Base-by-base conservation (phyloP, 2,329 filamentous ascomycete species). In the Nectriaceae sp. region DNA sequence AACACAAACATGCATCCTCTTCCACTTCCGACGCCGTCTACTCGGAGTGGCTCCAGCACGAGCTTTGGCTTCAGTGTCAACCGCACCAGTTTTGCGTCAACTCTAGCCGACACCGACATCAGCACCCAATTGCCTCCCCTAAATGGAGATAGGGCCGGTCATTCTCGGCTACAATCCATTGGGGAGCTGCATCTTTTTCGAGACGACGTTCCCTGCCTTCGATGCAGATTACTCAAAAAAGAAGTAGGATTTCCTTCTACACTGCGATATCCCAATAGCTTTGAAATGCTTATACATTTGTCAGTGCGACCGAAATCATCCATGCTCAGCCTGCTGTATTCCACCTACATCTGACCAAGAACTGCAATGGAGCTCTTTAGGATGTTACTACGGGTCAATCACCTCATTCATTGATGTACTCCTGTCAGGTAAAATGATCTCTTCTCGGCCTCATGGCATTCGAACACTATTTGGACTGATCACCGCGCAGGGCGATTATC, bases 81-180 rank as follows among this genome's bases (percentile, higher is more conserved):
- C 20, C 66, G 70, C 29, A 57, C 72, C 10, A 52, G 53, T 3
- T 53, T 59, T 43, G 54, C 68, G 57, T 69, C 73, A 49, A 69
- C 66, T 22, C 75, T 73, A 5, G 63, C 70, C 10, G 77, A 80
- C 44, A 67, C 74, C 2, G 76, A 79, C 40, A 67, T 72, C 31
- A 78, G 83, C 46, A 72, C 77, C 16, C 65, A 80, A 35, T 67
- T 83, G 3, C 80, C 80, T 6, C 80, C 80, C 4, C 57, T 83
- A 46, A 82, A 82, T 62, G 70, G 75, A 53, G 78, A 74, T 44
- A 72, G 78, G 37, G 71, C 77, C 22, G 77, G 76, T 3, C 78
- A 78, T 53, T 74, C 76, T 31, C 74, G 77, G 20, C 66, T 83
- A 2, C 73, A 82, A 57, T 83, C 80, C 16, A 83, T 83, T 39